These are phyloP conservation scores for Penicillium psychrosexuale DNA, from an alignment of 2,329 filamentous ascomycete species.

Conservation along the genomic window DNA sequence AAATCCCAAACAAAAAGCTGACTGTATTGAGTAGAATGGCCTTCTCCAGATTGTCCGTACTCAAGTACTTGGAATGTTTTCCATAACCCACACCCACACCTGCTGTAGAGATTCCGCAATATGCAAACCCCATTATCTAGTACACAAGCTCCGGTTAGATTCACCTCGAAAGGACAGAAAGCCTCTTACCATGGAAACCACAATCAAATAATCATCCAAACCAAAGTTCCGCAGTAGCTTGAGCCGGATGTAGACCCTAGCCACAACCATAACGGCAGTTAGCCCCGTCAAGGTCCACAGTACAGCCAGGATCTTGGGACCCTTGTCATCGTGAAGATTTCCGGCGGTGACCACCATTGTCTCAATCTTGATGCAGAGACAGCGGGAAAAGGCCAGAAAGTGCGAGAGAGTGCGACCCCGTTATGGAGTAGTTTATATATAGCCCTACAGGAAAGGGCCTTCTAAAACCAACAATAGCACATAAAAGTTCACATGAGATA, in stretches of 20 bases:
- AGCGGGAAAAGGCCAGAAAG: not conserved
- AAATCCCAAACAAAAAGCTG: conserved; percentile 29
- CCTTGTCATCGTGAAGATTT: conserved; percentile 31
- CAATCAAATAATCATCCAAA: conserved; percentile 40
- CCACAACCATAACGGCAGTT: conserved; percentile 31
- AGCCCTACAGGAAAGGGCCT: not conserved
- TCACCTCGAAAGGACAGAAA: not conserved
- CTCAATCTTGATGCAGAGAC: not conserved
- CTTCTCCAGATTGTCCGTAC: conserved; percentile 25
- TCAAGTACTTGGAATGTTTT: conserved; percentile 37
- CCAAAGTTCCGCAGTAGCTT: conserved; percentile 34
- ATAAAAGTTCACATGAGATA: not conserved
- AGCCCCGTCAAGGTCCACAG: conserved; percentile 33
- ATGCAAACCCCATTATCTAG: conserved; percentile 36
- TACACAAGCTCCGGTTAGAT: not conserved
- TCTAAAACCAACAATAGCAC: not conserved
- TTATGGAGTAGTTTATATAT: not conserved
- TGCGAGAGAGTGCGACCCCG: not conserved
- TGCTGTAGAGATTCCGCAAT: conserved; percentile 34
- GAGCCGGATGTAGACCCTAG: conserved; percentile 35
- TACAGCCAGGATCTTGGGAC: conserved; percentile 34
- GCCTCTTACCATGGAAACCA: conserved; percentile 30
- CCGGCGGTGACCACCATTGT: conserved; percentile 9
- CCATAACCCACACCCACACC: conserved; percentile 43
- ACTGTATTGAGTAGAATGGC: conserved; percentile 27